Evolutionary conservation across 306 rosid species (phyloP), one percentile per base, ranked within the genome.

Genomic region (Calophaca sinica): DNA sequence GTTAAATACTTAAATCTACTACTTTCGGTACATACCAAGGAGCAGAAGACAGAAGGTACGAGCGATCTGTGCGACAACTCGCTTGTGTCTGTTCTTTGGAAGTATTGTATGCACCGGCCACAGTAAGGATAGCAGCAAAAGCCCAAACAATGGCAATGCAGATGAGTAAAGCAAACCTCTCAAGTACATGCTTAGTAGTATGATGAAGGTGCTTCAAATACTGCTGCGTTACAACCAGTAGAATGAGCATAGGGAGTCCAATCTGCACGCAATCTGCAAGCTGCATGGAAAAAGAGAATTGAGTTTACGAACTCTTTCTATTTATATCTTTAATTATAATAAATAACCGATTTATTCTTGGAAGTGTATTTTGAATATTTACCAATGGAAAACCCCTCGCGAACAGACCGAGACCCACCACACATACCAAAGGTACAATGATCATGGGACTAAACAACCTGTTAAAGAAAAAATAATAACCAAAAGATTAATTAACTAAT

Each of bases 331-430:
- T 31, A 46, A 33, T 48, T 9, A 65, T 28, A 42, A 54, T 48
- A 33, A 62, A 26, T 33, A 77, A 73, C 39, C 57, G 3, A 62
- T 79, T 50, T 15, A 39, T 62, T 72, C 26, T 68, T 54, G 4
- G 48, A 67, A 68, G 65, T 63, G 44, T 32, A 33, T 7, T 48
- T 4, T 65, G 62, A 63, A 82, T 79, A 66, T 64, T 75, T 91
- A 94, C 98, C 89, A 74, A 65, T 2, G 97, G 98, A 79, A 94
- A 94, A 65, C 98, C 98, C 83, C 97, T 80, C 5, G 81, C 36
- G 50, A 89, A 94, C 20, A 74, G 87, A 67, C 98, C 97, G 70
- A 94, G 98, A 79, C 98, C 97, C 7, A 84, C 93, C 74, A 94
- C 76, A 38, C 86, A 84, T 73, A 94, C 96, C 52, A 94, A 35